A percentile compares a stretch with the other conserved stretches of the same genome.
Evolutionary conservation across 805 yeast genomes (phyloP).

Genomic region (Wickerhamiella bombiphila): DNA sequence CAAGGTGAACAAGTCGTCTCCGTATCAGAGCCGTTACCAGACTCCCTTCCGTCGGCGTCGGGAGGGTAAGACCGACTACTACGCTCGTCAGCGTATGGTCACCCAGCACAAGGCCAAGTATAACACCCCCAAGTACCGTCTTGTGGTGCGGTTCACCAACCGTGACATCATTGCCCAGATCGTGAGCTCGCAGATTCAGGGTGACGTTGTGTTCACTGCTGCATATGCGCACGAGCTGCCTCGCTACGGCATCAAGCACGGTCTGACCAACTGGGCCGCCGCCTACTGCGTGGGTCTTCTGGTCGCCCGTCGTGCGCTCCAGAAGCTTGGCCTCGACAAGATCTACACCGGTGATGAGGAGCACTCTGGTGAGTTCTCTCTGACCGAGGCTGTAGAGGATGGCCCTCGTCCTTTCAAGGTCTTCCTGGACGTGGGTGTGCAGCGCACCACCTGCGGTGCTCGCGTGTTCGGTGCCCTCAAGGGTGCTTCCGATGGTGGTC

Average conservation of each 20-base stretch:
- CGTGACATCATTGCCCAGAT: slow-evolving; percentile 97
- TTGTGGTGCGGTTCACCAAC: slow-evolving; percentile 99
- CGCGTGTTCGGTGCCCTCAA: slow-evolving; percentile 97
- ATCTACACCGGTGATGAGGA: slow-evolving; percentile 98
- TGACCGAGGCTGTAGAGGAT: slow-evolving; percentile 98
- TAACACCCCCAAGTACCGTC: slow-evolving; percentile 98
- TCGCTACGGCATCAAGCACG: slow-evolving; percentile 91
- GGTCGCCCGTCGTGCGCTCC: slow-evolving; percentile 97
- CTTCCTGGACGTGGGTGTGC: slow-evolving; percentile 96
- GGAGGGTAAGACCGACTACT: slow-evolving; percentile 99
- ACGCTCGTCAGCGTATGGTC: slow-evolving; percentile 98
- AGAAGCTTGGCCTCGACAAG: slow-evolving; percentile 96
- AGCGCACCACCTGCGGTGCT: slow-evolving; percentile 99
- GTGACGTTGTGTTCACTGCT: slow-evolving; percentile 90
- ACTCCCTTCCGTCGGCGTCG: slow-evolving; percentile 99
- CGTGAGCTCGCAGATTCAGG: slow-evolving; percentile 89
- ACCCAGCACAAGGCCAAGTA: slow-evolving; percentile 99
- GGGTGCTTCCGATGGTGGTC: slow-evolving; percentile 99
- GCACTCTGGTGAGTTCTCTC: slow-evolving; percentile 97
- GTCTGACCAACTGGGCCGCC: slow-evolving; percentile 99
- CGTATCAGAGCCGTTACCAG: slow-evolving; percentile 99
- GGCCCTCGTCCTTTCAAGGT: slow-evolving; percentile 99
- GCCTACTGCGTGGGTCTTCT: slow-evolving; percentile 98
- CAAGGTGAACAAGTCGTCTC: slow-evolving; percentile 60
- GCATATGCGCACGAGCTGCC: slow-evolving; percentile 99